phyloP scores from a whole-genome alignment of 2,329 filamentous ascomycete genomes.

The Furcasterigmium sp. region DNA sequence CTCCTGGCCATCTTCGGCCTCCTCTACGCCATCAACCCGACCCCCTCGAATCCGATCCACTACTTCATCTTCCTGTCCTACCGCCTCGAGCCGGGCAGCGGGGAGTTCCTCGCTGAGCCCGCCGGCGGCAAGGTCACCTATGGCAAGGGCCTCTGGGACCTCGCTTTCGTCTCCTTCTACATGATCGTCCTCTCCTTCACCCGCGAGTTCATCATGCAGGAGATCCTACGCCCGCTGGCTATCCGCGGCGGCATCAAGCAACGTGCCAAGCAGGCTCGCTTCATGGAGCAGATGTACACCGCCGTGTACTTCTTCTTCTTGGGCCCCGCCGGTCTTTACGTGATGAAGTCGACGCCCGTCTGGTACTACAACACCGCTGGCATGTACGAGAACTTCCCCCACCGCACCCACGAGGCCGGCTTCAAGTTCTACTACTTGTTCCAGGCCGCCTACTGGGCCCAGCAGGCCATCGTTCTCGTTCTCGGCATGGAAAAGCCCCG shows the following conservation, averaged over 20 bases:
- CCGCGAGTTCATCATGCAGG: constrained; percentile 94
- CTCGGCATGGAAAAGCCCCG: constrained; percentile 87
- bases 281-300: constrained; percentile 96
- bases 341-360: constrained; percentile 85
- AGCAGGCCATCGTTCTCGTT: constrained; percentile 84
- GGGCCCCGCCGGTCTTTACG: constrained; percentile 78
- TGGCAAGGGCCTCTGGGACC: constrained; percentile 81
- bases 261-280: constrained; percentile 76
- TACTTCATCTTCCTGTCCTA: constrained; percentile 89
- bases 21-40: constrained; percentile 71
- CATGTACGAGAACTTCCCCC: constrained; percentile 88
- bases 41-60: constrained; percentile 71
- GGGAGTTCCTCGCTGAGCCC: constrained; percentile 34
- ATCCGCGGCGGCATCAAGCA: constrained; percentile 62
- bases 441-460: constrained; percentile 91
- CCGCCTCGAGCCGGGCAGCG: constrained; percentile 51
- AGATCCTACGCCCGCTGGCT: constrained; percentile 73
- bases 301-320: constrained; percentile 83
- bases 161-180: constrained; percentile 87
- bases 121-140: constrained; percentile 70
- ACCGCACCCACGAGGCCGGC: constrained; percentile 68
- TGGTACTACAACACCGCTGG: constrained; percentile 93
- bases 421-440: constrained; percentile 98
- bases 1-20: constrained; percentile 58
- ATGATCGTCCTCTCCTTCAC: constrained; percentile 86